phyloP scores from a whole-genome alignment of 1,284 basidiomycete species.

The Malassezia sp. region DNA sequence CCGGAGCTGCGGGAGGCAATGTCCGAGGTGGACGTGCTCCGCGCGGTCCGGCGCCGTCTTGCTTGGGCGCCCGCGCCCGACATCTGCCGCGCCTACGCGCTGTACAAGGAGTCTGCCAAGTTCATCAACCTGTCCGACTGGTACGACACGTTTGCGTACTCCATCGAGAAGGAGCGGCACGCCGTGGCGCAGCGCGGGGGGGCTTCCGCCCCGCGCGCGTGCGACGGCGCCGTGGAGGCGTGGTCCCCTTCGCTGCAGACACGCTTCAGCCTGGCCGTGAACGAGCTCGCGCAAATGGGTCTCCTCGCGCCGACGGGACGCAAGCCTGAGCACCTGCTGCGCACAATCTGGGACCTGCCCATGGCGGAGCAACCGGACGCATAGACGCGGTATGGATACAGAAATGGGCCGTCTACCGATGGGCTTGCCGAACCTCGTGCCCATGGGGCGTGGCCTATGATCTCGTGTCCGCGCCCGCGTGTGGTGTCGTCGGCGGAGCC shows the following conservation, averaged over 20 bases:
- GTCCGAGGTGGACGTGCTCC: slow-evolving; percentile 7
- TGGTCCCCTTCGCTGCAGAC: slow-evolving; percentile 19
- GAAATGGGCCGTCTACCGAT: no score
- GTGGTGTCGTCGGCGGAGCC: no score
- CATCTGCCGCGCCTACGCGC: slow-evolving; percentile 26
- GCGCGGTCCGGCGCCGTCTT: not conserved
- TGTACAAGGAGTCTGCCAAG: slow-evolving; percentile 35
- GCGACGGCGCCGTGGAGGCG: not conserved
- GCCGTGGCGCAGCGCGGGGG: not conserved
- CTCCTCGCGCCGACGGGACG: slow-evolving; percentile 30
- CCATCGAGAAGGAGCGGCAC: slow-evolving; percentile 16
- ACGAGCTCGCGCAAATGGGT: slow-evolving; percentile 37
- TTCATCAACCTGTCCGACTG: slow-evolving; percentile 42
- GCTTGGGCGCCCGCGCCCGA: slow-evolving; percentile 19
- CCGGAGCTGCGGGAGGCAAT: not conserved
- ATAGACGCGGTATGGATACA: no score
- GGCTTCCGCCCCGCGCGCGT: slow-evolving; percentile 1
- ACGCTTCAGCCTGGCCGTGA: slow-evolving; percentile 35
- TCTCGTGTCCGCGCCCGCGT: no score
- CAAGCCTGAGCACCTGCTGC: slow-evolving; percentile 34
- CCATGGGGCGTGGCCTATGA: no score
- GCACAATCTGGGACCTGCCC: slow-evolving; percentile 36
- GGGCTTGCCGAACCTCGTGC: no score
- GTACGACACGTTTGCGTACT: slow-evolving; percentile 36
- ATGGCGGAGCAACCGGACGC: no score